These are phyloP conservation scores for Linum lewisii DNA, from an alignment of 345 rosid species.

Conservation along the genomic window DNA sequence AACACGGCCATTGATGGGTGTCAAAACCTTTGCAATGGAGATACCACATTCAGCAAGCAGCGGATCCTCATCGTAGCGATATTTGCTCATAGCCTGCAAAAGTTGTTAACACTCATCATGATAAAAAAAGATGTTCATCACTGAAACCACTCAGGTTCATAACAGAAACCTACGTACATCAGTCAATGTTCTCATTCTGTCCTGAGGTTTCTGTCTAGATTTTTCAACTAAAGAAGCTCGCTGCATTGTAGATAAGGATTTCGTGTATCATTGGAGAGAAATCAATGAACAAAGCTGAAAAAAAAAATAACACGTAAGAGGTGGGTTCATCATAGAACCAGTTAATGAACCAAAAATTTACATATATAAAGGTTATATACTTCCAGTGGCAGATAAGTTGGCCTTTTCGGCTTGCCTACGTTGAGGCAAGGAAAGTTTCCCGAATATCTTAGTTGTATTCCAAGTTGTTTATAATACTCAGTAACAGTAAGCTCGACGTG, in stretches of 20 bases:
- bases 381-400: constrained; percentile 13
- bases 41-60: constrained; percentile 64
- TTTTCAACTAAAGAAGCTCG: constrained; percentile 21
- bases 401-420: constrained; percentile 18
- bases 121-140: constrained; percentile 10
- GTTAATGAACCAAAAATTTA: neutral
- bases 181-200: constrained; percentile 11
- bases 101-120: neutral
- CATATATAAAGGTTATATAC: neutral
- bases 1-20: constrained; percentile 67
- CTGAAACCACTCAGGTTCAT: constrained; percentile 11
- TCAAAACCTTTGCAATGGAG: constrained; percentile 51
- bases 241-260: constrained; percentile 16
- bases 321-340: neutral
- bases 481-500: constrained; percentile 10
- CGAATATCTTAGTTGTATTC: constrained; percentile 13
- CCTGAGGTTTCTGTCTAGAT: constrained; percentile 23
- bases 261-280: constrained; percentile 20
- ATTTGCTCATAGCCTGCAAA: constrained; percentile 50
- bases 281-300: constrained; percentile 20
- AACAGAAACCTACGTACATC: constrained; percentile 11
- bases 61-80: constrained; percentile 44
- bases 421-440: constrained; percentile 20
- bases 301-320: neutral
- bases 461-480: constrained; percentile 13